Percentiles rank a stretch among this genome's conserved stretches.
phyloP scores from a whole-genome alignment of 2,329 filamentous ascomycete species.

The Septoria petroselini region DNA sequence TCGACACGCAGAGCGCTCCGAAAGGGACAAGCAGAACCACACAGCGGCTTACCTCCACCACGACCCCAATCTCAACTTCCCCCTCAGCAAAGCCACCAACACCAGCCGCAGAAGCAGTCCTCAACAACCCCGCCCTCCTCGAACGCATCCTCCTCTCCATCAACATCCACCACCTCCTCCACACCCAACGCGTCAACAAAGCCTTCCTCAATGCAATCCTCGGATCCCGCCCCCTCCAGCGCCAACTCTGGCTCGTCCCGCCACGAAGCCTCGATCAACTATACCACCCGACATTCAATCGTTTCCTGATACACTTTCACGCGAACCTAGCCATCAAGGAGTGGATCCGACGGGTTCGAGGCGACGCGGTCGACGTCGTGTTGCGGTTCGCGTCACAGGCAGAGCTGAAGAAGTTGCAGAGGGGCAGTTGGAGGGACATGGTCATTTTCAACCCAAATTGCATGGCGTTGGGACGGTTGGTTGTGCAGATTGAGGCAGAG shows the following conservation, averaged over 20 bases:
- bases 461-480: background rate
- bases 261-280: background rate
- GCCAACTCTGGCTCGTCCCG: background rate
- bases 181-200: background rate
- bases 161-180: background rate
- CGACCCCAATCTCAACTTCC: background rate
- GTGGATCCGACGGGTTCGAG: background rate
- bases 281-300: background rate
- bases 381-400: background rate
- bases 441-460: background rate
- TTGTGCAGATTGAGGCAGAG: background rate
- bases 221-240: background rate
- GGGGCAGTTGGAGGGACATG: background rate
- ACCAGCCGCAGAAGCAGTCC: background rate
- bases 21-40: no score
- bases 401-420: background rate
- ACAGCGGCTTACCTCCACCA: no score
- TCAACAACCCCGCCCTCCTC: background rate
- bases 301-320: background rate
- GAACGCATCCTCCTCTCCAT: background rate
- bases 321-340: background rate
- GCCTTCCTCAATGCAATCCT: background rate
- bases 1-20: no score
- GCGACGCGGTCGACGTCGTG: background rate
- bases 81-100: no score